phyloP scores from a whole-genome alignment of 2,329 filamentous ascomycete genomes.

The Trichophyton simii region DNA sequence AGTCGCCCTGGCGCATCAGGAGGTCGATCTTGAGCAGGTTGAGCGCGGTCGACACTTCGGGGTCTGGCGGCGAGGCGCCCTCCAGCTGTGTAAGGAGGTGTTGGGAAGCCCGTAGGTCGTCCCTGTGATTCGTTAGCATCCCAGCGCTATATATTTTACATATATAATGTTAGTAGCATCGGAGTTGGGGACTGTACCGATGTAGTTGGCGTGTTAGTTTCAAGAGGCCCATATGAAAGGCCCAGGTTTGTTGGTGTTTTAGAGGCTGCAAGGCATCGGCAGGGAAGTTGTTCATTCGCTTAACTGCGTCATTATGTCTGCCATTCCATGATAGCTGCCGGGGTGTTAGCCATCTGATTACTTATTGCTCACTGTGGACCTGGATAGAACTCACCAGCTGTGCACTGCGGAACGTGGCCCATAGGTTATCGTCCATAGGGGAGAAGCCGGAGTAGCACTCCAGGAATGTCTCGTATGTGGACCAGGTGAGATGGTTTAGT shows the following conservation, averaged over 20 bases:
- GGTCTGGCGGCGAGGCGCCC: conserved; percentile 41
- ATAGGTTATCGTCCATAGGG: conserved; percentile 66
- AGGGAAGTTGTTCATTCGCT: conserved; percentile 48
- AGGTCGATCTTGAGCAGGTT: conserved; percentile 49
- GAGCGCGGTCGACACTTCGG: conserved; percentile 48
- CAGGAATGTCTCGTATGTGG: conserved; percentile 59
- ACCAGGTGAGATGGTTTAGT: conserved; percentile 39
- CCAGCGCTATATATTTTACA: not conserved
- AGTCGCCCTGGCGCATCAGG: conserved; percentile 42
- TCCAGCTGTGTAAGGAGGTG: conserved; percentile 47
- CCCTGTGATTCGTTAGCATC: conserved; percentile 25
- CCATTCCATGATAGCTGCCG: conserved; percentile 46
- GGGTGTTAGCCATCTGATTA: not conserved
- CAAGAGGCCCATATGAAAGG: conserved; percentile 31
- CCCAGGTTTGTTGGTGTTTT: conserved; percentile 55
- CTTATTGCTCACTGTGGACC: not conserved
- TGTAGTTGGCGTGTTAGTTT: conserved; percentile 32
- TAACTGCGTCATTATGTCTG: conserved; percentile 55
- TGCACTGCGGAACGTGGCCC: conserved; percentile 58
- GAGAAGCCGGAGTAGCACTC: conserved; percentile 54
- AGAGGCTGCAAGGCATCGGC: conserved; percentile 54
- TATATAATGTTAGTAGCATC: not conserved
- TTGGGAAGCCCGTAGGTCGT: conserved; percentile 45
- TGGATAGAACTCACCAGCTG: conserved; percentile 38
- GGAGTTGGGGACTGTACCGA: conserved; percentile 20